Base-by-base conservation (phyloP, 331 rosid genomes). In the Pyrus hybrid region DNA sequence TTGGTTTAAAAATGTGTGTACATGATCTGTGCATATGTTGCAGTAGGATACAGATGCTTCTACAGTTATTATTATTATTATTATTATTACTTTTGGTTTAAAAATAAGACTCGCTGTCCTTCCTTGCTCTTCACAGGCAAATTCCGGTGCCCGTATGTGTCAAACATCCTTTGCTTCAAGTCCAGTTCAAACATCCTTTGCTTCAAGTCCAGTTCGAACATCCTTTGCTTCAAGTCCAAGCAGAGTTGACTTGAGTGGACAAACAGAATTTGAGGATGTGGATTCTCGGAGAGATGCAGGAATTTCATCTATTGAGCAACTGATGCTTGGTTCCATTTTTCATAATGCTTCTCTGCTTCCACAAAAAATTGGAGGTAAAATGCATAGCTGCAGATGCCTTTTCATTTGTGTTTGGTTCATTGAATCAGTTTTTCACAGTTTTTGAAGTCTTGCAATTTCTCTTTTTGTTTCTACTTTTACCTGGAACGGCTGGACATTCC, bases 351-450 rank as follows among this genome's bases (percentile, higher is more conserved):
- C 76, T 83, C 65, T 56, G 41, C 87, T 71, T 73, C 43, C 81
- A 56, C 81, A 69, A 67, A 76, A 79, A 80, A 58, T 78, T 67
- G 56, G 84, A 71, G 86, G 96, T 88, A 80, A 78, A 65, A 51
- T 72, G 77, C 64, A 37, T 66, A 30, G 22, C 26, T 25, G 47
- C 51, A 68, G 73, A 54, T 79, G 47, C 29, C 7, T n/a, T 75
- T 70, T 74, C 32, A 32, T 65, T 57, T 62, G 72, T 68, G 43
- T 23, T 74, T 20, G 16, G 18, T 6, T 21, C 6, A 12, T 61
- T 68, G 6, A 33, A 63, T 21, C 32, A 33, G 35, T 37, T 37
- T 35, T 37, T 37, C 12, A 37, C 13, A 37, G 8, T 37, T 37
- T 37, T 3, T 37, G 8, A 1, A 37, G 43, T 75, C 47, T 28